phyloP scores from a whole-genome alignment of 345 rosid genomes.

The Heritiera littoralis region DNA sequence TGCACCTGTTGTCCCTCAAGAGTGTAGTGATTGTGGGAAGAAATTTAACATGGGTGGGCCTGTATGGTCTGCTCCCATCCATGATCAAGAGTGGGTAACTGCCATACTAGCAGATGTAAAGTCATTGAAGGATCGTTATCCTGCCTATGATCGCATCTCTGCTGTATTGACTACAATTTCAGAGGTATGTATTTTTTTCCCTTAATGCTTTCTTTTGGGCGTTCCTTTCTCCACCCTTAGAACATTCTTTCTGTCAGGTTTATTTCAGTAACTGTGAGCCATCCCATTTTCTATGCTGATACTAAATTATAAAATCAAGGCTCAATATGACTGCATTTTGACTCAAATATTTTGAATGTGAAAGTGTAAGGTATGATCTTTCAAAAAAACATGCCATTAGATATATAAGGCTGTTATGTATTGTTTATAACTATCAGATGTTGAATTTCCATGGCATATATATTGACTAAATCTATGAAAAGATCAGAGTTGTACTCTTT shows the following conservation, averaged over 20 bases:
- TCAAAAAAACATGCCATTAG: not conserved
- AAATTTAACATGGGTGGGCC: slow-evolving; percentile 98
- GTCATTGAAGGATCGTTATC: slow-evolving; percentile 78
- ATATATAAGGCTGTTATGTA: not conserved
- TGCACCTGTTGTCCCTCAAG: slow-evolving; percentile 95
- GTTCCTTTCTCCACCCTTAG: not conserved
- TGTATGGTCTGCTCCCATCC: slow-evolving; percentile 96
- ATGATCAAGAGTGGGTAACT: slow-evolving; percentile 86
- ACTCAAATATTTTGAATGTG: not conserved
- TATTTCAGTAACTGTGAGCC: not conserved
- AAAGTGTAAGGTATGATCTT: not conserved
- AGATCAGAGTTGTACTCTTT: not conserved
- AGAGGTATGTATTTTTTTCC: slow-evolving; percentile 48
- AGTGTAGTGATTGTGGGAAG: slow-evolving; percentile 90
- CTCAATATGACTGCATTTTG: not conserved
- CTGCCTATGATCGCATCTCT: slow-evolving; percentile 86
- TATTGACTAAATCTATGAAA: not conserved
- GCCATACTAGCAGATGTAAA: slow-evolving; percentile 63
- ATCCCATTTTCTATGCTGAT: not conserved
- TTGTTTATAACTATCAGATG: slow-evolving; percentile 1
- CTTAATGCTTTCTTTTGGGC: slow-evolving; percentile 5
- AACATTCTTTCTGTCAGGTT: not conserved
- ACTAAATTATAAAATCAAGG: not conserved
- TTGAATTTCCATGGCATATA: not conserved
- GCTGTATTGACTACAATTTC: slow-evolving; percentile 88